phyloP scores from a whole-genome alignment of 2,329 filamentous ascomycete genomes.

The Lachnellula willkommii region DNA sequence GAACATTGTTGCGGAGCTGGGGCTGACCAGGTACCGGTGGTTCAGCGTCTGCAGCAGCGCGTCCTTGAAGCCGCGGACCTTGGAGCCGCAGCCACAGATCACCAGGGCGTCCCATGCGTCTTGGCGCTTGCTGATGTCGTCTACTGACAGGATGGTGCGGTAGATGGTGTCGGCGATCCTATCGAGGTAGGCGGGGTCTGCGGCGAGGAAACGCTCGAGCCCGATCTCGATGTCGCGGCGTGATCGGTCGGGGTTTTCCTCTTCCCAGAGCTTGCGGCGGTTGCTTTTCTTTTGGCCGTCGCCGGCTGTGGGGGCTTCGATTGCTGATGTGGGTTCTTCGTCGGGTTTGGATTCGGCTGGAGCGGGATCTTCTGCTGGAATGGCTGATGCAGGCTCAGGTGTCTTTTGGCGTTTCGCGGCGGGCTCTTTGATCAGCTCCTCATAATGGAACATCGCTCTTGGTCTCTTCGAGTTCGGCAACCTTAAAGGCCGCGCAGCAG shows the following conservation, averaged over 20 bases:
- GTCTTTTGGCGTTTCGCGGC: conserved; percentile 37
- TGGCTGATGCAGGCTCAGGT: conserved; percentile 23
- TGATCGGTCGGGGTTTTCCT: conserved; percentile 45
- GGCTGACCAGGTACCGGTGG: conserved; percentile 82
- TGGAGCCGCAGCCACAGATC: conserved; percentile 81
- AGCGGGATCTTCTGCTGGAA: conserved; percentile 9
- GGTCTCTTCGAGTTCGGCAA: conserved; percentile 69
- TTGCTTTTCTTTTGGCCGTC: conserved; percentile 26
- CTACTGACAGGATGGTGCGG: conserved; percentile 73
- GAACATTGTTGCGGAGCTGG: conserved; percentile 91
- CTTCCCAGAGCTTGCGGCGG: conserved; percentile 26
- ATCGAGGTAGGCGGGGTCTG: conserved; percentile 68
- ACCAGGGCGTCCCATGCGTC: conserved; percentile 89
- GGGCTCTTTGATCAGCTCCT: conserved; percentile 50
- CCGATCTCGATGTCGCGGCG: conserved; percentile 71
- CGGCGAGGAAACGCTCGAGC: conserved; percentile 66
- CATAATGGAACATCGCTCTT: conserved; percentile 67
- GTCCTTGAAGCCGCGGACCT: conserved; percentile 74
- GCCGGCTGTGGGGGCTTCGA: conserved; percentile 1
- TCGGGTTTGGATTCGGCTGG: conserved; percentile 10
- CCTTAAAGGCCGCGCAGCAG: conserved; percentile 50
- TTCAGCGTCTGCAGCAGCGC: conserved; percentile 75
- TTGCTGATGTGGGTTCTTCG: conserved; percentile 4
- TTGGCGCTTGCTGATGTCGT: conserved; percentile 77
- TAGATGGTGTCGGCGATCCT: conserved; percentile 80